Evolutionary conservation across 2,329 filamentous ascomycete species (phyloP), one percentile per base, ranked within the genome.

Genomic region (Volutella citrinella): DNA sequence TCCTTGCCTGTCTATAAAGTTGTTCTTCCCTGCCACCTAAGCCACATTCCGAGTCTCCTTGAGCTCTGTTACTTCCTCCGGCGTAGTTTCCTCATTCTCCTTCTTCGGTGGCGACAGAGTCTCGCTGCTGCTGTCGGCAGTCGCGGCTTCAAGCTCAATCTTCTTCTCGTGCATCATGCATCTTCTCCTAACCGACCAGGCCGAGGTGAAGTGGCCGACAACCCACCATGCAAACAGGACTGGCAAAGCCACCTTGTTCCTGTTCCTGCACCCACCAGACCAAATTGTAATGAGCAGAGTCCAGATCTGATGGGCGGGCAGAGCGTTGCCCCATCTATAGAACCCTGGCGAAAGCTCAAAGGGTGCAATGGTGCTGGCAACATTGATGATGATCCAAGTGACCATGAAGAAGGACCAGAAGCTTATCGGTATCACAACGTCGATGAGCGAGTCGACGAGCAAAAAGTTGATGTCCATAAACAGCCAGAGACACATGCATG

Each of bases 321-420:
- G 20, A 7, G 36, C 35, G 32, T 40, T 40, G 6, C 26, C 32
- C 40, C 32, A 34, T 19, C 38, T 36, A 13, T 27, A 45, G 28
- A 43, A 45, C n/a, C 42, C 42, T 4, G 42, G 26, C 1, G 30
- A 27, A 7, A 45, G 42, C 7, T 40, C 42, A n/a, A 43, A 43
- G 6, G 42, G 42, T 11, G 30, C 43, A 9, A 45, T 21, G 2
- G 34, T 34, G 2, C 34, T 32, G 7, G 36, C 27, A 6, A 43
- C 24, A 13, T 43, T 45, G 5, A 27, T n/a, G 26, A 66, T 51
- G 13, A 67, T 51, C 60, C 63, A 67, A 2, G 58, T 57, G 2
- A 70, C 46, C 1, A 70, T 35, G 6, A 64, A 58, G 45, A 69
- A 64, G 0, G 68, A 56, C 26, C 67, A 50, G 35, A 59, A 63